Base-by-base conservation (phyloP, 2,329 filamentous ascomycete species). In the Intubia oerlemansii region DNA sequence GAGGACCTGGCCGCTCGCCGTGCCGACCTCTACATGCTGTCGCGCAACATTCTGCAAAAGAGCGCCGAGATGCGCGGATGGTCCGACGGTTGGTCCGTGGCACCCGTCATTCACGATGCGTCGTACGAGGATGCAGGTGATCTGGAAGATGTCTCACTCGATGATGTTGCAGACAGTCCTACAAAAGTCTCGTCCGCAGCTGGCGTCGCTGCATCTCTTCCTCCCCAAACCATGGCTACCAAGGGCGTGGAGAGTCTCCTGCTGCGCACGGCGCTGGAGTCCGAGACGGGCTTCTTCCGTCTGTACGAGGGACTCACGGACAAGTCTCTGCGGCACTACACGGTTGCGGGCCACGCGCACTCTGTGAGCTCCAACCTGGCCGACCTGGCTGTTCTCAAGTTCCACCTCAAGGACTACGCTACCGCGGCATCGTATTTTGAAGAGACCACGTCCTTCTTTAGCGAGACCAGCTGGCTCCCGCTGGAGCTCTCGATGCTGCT, bases 331-430 rank as follows among this genome's bases (percentile, higher is more conserved):
- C 75, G 77, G 2, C 78, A 92, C 44, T 90, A 79, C 45, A 71
- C 71, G 10, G 67, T 81, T 5, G 81, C 84, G 5, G 76, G 72
- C 31, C 76, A 85, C 37, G 60, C 59, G 1, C 75, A 90, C 40
- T 78, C 80, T 7, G 72, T 77, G 1, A 72, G 90, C 39, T 64
- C 71, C 13, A 71, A 73, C 34, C 67, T 84, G 47, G 76, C 80
- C 8, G 88, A 98, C 47, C 61, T 95, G 25, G 88, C 82, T 2
- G 64, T 88, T 5, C 55, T 93, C 28, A 84, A 85, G 42, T 88
- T 74, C 39, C 66, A 77, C 34, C 57, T 78, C 4, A 63, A 66
- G 14, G 78, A 95, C 38, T 84, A 72, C 43, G 57, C 55, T 3
- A 62, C 68, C 2, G 84, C 88, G 1, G 71, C 77, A 0, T 63